Evolutionary conservation across 225 moss, liverwort and hornwort genomes (phyloP), one percentile per base, ranked within the genome.

Genomic region (Bryoerythrophyllum caledonicum): DNA sequence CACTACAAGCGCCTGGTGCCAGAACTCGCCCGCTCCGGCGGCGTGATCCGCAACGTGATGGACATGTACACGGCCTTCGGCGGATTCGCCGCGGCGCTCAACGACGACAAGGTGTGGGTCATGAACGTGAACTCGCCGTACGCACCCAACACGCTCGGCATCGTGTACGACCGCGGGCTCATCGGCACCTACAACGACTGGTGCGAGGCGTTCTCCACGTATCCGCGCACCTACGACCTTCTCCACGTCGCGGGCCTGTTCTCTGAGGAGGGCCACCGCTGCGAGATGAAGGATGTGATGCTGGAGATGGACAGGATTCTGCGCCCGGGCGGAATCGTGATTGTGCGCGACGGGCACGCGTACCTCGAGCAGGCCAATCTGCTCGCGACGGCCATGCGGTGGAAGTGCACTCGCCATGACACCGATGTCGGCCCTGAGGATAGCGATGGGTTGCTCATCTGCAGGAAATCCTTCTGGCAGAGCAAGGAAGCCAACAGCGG

Each of bases 101-200:
- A 81, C 12, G 82, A 80, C 1, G 92, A 92, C 32, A 87, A 87
- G 13, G 89, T 94, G 8, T 94, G 94, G 94, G 94, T 94, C 71
- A 94, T 94, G 94, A 94, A 94, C 48, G 94, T 94, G 57, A 92
- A 90, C 30, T 94, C 94, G 11, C 89, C 94, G 7, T 89, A 87
- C 61, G 90, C 94, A 15, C 80, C 86, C 10, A 92, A 92, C 70
- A 86, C 94, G 0, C 86, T 94, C 3, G 94, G 89, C 25, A 68
- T 90, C 5, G 80, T 94, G 1, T 94, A 70, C 23, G 94, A 94
- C 60, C 79, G 94, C 46, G 94, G 94, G 8, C 68, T 94, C 69
- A 92, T 89, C 43, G 94, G 94, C 35, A 94, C 94, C 0, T 84
- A 86, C 67, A 82, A 87, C 37, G 94, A 94, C 69, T 94, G 94